Evolutionary conservation across 1,139 yeast genomes (phyloP).

Genomic region (Taphrina deformans): DNA sequence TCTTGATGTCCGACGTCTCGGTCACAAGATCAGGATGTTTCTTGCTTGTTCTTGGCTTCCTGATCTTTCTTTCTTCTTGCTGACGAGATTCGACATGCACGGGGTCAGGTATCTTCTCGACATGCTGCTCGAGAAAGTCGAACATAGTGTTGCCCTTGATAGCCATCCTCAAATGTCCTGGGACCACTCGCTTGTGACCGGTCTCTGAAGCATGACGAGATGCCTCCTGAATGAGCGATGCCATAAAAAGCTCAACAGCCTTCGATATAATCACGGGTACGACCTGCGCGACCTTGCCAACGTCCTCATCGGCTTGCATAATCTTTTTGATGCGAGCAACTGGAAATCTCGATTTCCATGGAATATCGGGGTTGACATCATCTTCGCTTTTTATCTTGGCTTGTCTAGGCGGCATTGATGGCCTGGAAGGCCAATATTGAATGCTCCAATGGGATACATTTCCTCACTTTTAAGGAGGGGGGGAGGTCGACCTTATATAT

Average conservation of each 20-base stretch:
- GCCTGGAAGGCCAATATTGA: slow-evolving; percentile 1
- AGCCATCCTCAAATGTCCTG: slow-evolving; percentile 80
- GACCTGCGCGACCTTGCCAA: slow-evolving; percentile 97
- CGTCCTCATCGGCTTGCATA: slow-evolving; percentile 97
- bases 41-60: not conserved
- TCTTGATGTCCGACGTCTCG: not conserved
- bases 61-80: slow-evolving; percentile 2
- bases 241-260: slow-evolving; percentile 88
- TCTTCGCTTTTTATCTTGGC: slow-evolving; percentile 30
- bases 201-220: slow-evolving; percentile 72
- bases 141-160: slow-evolving; percentile 84
- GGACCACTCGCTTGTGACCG: slow-evolving; percentile 79
- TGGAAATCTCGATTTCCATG: slow-evolving; percentile 36
- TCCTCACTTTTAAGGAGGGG: not conserved
- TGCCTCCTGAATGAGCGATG: slow-evolving; percentile 81
- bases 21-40: not conserved
- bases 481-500: slow-evolving; percentile 6
- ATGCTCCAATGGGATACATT: not conserved
- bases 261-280: slow-evolving; percentile 92
- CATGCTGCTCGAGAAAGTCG: slow-evolving; percentile 79
- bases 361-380: slow-evolving; percentile 3
- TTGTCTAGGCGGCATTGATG: slow-evolving; percentile 27
- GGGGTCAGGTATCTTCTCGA: slow-evolving; percentile 50
- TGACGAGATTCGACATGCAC: not conserved
- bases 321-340: slow-evolving; percentile 86